These are phyloP conservation scores for Senecio squalidus DNA, from an alignment of 140 eudicot species.

Conservation along the genomic window DNA sequence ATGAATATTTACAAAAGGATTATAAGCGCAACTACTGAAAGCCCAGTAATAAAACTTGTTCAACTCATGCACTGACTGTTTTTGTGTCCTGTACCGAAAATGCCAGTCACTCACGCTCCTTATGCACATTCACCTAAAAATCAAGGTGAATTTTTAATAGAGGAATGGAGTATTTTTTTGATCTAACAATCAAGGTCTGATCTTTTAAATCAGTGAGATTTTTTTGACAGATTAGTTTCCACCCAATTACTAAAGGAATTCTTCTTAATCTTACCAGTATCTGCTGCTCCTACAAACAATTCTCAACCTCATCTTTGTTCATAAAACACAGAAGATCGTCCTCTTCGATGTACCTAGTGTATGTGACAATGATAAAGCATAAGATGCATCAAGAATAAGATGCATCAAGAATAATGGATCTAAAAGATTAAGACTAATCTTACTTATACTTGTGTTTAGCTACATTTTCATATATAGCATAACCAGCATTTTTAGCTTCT, in stretches of 20 bases:
- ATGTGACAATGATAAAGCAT: not conserved
- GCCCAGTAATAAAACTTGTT: not conserved
- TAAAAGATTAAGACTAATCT: not conserved
- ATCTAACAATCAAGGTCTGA: not conserved
- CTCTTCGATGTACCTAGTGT: not conserved
- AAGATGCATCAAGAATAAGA: not conserved
- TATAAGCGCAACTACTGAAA: conserved; percentile 30
- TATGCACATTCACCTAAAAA: conserved; percentile 25
- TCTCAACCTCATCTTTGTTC: not conserved
- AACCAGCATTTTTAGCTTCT: not conserved
- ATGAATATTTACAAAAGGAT: conserved; percentile 66
- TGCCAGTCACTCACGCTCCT: not conserved
- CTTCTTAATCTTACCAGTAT: not conserved
- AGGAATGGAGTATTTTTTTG: not conserved
- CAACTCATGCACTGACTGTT: not conserved
- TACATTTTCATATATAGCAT: not conserved
- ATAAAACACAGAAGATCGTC: not conserved
- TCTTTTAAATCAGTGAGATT: not conserved
- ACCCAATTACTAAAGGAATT: not conserved
- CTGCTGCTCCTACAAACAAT: not conserved
- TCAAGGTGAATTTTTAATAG: not conserved
- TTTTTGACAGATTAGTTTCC: not conserved
- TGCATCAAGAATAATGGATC: not conserved
- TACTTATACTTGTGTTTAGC: not conserved
- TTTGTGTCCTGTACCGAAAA: not conserved